Conservation (phyloP, 2,329 filamentous ascomycete genomes). For the Drechslerella stenobrocha region DNA sequence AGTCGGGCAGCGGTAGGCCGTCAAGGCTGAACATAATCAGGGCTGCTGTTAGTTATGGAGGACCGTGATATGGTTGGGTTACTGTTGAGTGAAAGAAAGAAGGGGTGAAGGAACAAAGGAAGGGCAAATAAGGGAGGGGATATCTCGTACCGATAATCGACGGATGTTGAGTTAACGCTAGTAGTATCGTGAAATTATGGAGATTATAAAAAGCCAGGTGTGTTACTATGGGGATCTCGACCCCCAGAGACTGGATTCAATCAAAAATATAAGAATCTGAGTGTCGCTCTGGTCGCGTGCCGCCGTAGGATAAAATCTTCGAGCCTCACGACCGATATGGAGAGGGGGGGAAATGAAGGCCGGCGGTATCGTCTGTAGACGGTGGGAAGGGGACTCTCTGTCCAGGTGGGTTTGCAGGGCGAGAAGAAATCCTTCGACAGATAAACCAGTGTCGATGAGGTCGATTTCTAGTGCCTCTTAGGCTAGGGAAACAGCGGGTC, state of each 20-base stretch:
- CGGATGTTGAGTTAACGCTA: constrained; percentile 36
- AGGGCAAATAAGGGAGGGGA: constrained; percentile 16
- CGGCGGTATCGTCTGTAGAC: constrained; percentile 3
- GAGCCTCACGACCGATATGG: background rate
- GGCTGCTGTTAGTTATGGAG: constrained; percentile 53
- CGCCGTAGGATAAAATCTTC: background rate
- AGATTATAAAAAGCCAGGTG: constrained; percentile 24
- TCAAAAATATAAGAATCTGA: constrained; percentile 20
- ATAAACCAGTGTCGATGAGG: constrained; percentile 36
- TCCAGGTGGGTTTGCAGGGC: constrained; percentile 19
- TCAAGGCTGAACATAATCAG: constrained; percentile 7
- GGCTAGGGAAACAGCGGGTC: constrained; percentile 32
- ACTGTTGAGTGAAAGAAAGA: constrained; percentile 5
- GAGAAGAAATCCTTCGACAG: constrained; percentile 28
- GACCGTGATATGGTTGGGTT: constrained; percentile 9
- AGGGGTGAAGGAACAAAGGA: background rate
- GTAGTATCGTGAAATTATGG: constrained; percentile 18
- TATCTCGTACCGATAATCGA: constrained; percentile 44
- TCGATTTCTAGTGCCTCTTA: constrained; percentile 8
- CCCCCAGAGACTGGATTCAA: constrained; percentile 26
- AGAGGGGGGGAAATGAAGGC: background rate
- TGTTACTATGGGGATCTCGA: constrained; percentile 40
- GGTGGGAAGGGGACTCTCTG: constrained; percentile 6
- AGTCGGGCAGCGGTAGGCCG: constrained; percentile 17
- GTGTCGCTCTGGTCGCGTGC: constrained; percentile 31